phyloP scores from a whole-genome alignment of 163 green algal species.

The Scenedesmus sp. region DNA sequence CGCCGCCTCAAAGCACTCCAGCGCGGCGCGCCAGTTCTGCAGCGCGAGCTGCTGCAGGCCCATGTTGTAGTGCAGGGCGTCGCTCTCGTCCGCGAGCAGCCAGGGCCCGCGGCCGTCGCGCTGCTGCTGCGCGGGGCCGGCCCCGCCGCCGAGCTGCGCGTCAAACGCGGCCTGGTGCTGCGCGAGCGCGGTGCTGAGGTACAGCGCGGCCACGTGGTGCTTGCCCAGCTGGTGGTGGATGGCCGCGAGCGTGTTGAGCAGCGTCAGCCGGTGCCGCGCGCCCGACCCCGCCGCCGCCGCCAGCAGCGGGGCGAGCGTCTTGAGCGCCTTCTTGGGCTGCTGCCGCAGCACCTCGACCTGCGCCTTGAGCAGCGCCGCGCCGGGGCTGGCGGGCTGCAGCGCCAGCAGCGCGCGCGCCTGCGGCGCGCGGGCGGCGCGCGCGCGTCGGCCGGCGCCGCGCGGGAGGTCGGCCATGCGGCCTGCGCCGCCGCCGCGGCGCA shows the following conservation, averaged over 20 bases:
- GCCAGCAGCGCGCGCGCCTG: slow-evolving; percentile 26
- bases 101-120: not conserved
- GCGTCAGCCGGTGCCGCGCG: slow-evolving; percentile 35
- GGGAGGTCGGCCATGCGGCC: no score
- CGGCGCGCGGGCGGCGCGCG: not conserved
- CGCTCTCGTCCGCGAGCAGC: slow-evolving; percentile 3
- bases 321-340: slow-evolving; percentile 44
- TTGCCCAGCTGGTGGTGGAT: slow-evolving; percentile 51
- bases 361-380: slow-evolving; percentile 42
- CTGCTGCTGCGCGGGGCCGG: slow-evolving; percentile 3
- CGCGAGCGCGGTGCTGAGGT: slow-evolving; percentile 37
- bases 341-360: slow-evolving; percentile 48
- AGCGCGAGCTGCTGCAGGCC: slow-evolving; percentile 59
- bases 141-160: slow-evolving; percentile 2
- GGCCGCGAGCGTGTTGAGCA: slow-evolving; percentile 49
- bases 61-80: slow-evolving; percentile 51
- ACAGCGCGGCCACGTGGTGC: slow-evolving; percentile 49
- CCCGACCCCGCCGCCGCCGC: no score
- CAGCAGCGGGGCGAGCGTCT: slow-evolving; percentile 35
- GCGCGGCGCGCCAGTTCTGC: slow-evolving; percentile 39
- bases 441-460: no score
- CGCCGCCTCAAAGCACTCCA: slow-evolving; percentile 46
- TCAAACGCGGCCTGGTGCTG: slow-evolving; percentile 20
- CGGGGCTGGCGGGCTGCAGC: slow-evolving; percentile 11
- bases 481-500: no score